These are phyloP conservation scores for Pseudopediastrum boryanum DNA, from an alignment of 139 green algal genomes.

Conservation along the genomic window DNA sequence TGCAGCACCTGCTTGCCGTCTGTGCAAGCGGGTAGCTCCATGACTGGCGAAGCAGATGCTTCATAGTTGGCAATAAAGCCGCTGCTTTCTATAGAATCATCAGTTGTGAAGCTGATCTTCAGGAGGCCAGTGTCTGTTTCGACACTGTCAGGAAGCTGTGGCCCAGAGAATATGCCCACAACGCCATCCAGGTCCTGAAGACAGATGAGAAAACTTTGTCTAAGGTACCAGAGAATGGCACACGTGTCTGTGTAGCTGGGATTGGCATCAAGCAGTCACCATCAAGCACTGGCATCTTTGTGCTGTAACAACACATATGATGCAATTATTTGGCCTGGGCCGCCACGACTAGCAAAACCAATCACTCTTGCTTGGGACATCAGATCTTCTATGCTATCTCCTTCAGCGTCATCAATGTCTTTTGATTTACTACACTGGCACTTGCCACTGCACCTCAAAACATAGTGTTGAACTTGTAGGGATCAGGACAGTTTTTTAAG, in stretches of 20 bases:
- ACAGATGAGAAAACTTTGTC: neutral
- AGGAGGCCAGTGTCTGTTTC: slow-evolving; percentile 33
- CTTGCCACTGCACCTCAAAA: too few species aligned
- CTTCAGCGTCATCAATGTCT: too few species aligned
- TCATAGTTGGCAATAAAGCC: slow-evolving; percentile 41
- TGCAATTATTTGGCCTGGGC: too few species aligned
- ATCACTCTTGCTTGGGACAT: too few species aligned
- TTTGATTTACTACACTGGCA: too few species aligned
- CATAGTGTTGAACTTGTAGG: too few species aligned
- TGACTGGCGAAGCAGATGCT: neutral
- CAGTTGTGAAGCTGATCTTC: slow-evolving; percentile 38
- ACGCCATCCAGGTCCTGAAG: slow-evolving; percentile 45
- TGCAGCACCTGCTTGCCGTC: slow-evolving; percentile 1
- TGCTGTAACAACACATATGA: too few species aligned
- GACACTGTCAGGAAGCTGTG: neutral
- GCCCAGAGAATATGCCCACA: slow-evolving; percentile 39
- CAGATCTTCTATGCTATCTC: too few species aligned
- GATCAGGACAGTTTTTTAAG: too few species aligned
- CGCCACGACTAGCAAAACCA: too few species aligned
- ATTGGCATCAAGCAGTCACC: too few species aligned
- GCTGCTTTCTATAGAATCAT: slow-evolving; percentile 19
- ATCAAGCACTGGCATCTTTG: too few species aligned
- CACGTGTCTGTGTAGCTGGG: neutral
- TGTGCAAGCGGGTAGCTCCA: slow-evolving; percentile 29
- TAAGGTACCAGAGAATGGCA: neutral